Percentiles rank a stretch among this genome's conserved stretches.
These are phyloP conservation scores for Penicillium occitanis DNA, from an alignment of 2,329 filamentous ascomycete genomes.

Conservation along the genomic window DNA sequence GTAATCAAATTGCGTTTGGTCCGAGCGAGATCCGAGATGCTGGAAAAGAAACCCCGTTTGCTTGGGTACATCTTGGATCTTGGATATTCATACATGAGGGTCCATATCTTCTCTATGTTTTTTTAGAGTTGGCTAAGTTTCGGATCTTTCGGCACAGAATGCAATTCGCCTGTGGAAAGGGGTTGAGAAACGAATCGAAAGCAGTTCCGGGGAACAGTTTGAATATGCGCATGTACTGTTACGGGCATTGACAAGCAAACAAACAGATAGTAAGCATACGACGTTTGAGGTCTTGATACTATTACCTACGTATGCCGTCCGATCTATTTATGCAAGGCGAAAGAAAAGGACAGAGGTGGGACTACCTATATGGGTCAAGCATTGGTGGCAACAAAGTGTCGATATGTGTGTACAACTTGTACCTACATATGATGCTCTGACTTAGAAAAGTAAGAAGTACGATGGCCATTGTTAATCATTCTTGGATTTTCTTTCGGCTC, in stretches of 20 bases:
- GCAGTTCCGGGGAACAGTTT: neutral
- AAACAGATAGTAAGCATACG: neutral
- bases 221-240: neutral
- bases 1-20: neutral
- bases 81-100: neutral
- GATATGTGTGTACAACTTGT: neutral
- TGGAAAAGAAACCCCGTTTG: neutral
- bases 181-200: neutral
- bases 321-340: constrained; percentile 8
- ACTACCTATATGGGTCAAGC: neutral
- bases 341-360: neutral
- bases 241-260: neutral
- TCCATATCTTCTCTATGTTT: neutral
- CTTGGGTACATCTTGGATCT: neutral
- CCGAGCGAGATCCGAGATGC: neutral
- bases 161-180: neutral
- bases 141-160: neutral
- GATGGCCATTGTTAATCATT: neutral
- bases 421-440: neutral
- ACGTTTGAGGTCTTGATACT: neutral
- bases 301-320: neutral
- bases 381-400: neutral
- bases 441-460: neutral
- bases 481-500: neutral
- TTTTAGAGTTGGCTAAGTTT: neutral